These are phyloP conservation scores for Trametopsis cervina DNA, from an alignment of 768 basidiomycete species.

Conservation along the genomic window DNA sequence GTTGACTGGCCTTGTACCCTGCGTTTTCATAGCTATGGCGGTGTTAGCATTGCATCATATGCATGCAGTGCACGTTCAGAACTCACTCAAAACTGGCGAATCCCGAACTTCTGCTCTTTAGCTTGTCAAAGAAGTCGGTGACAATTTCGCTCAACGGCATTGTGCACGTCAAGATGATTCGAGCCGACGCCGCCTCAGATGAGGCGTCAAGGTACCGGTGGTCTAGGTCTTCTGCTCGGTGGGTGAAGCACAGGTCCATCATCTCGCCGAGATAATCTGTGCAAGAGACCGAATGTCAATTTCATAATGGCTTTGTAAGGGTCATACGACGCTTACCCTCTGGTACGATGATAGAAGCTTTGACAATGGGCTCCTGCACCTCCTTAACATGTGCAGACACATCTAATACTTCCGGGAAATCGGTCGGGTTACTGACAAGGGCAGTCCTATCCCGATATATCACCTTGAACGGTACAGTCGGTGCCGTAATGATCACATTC, in stretches of 20 bases:
- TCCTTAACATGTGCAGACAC: constrained; percentile 52
- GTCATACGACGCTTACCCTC: too few species aligned
- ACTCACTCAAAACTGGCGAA: constrained; percentile 89
- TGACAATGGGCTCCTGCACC: constrained; percentile 89
- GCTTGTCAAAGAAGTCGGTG: constrained; percentile 89
- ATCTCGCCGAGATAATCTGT: constrained; percentile 95
- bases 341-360: constrained; percentile 90
- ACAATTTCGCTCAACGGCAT: constrained; percentile 93
- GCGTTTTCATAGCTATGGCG: constrained; percentile 82
- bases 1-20: constrained; percentile 75
- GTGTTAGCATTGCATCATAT: background rate
- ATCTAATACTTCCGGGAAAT: constrained; percentile 85
- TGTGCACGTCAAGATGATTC: constrained; percentile 74
- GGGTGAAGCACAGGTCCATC: constrained; percentile 89
- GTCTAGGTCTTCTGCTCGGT: constrained; percentile 78
- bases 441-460: constrained; percentile 15
- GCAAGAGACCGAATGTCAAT: background rate
- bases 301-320: too few species aligned
- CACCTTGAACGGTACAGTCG: constrained; percentile 93
- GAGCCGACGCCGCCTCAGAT: constrained; percentile 43
- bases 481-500: constrained; percentile 91
- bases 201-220: constrained; percentile 77
- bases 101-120: constrained; percentile 89
- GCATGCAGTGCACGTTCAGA: background rate
- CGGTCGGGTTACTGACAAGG: constrained; percentile 85